Evolutionary conservation across 805 yeast genomes (phyloP).

Genomic region (Barnettozyma wickerhamii): DNA sequence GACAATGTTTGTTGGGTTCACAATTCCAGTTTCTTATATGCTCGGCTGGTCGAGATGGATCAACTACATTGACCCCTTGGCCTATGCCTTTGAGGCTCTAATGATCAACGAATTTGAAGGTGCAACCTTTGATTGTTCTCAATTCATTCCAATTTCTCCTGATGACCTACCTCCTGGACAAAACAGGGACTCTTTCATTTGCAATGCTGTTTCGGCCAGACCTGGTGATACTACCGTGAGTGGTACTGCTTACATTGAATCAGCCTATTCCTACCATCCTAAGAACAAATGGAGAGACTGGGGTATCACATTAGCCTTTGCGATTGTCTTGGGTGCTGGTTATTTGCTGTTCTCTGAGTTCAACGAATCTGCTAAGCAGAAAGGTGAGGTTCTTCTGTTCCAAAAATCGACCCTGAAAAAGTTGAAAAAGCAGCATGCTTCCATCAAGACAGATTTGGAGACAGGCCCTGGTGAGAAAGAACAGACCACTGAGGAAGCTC

Average conservation of each 20-base stretch:
- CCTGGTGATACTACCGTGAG: constrained; percentile 46
- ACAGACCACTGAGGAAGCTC: constrained; percentile 16
- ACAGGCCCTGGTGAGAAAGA: constrained; percentile 27
- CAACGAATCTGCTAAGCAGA: constrained; percentile 59
- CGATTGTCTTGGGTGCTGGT: constrained; percentile 46
- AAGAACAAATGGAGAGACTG: constrained; percentile 58
- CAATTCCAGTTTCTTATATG: constrained; percentile 51
- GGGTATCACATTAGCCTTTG: constrained; percentile 58
- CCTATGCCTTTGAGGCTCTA: constrained; percentile 51
- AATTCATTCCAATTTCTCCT: constrained; percentile 37
- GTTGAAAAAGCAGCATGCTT: constrained; percentile 36
- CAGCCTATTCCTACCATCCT: constrained; percentile 40
- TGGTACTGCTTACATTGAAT: constrained; percentile 47
- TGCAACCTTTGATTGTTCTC: constrained; percentile 37
- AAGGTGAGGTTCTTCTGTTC: constrained; percentile 68
- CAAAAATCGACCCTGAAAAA: constrained; percentile 44
- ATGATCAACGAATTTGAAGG: constrained; percentile 52
- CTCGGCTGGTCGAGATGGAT: constrained; percentile 63
- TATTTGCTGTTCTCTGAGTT: constrained; percentile 53
- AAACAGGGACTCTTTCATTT: constrained; percentile 34
- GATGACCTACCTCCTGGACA: constrained; percentile 14
- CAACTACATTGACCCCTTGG: constrained; percentile 51
- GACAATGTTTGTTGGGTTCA: constrained; percentile 50
- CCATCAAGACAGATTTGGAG: constrained; percentile 25
- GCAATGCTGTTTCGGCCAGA: constrained; percentile 52